Evolutionary conservation across 371 early-diverging fungal species (phyloP), one percentile per base, ranked within the genome.

Genomic region (Circinella umbellata): DNA sequence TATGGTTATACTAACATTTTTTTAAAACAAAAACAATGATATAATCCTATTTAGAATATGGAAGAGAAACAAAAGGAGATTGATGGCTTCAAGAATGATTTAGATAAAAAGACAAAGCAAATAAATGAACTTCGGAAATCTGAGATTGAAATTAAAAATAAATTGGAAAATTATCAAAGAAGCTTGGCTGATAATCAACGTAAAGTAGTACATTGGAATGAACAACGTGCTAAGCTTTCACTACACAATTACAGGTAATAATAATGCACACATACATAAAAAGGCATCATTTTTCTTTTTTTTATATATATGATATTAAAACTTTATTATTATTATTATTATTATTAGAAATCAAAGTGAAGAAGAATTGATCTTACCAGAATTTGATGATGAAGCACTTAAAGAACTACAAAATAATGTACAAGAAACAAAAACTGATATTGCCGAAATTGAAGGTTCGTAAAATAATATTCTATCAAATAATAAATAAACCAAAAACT

Each of bases 61-160:
- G 91, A 91, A n/a, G 88, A 86, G n/a, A 92, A 91, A 80, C 90
- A 89, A 54, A 83, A 80, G 17, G 80, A 90, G 67, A 80, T 93
- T 72, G 89, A 88, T 34, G 80, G 85, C 48, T 79, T 90, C 61
- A 94, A 91, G 69, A 84, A 81, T 36, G 83, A 88, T 36, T 77
- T 93, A 48, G 92, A 95, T 62, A 85, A 81, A 34, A 91, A 88
- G 70, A 73, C 82, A 5, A 88, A 85, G 49, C 78, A 78, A 27
- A 86, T 93, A 27, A 91, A 91, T 72, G 82, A 87, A 72, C 79
- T 94, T 63, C 89, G 93, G 36, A 84, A 89, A 47, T 74, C 82
- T 14, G 87, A 90, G 83, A 76, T 90, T 18, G 87, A 89, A 54
- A 84, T 91, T 67, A 88, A 86, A 60, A 89, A 84, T 38, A 77